These are phyloP conservation scores for Lachancea dasiensis DNA, from an alignment of 805 yeast species.

Conservation along the genomic window DNA sequence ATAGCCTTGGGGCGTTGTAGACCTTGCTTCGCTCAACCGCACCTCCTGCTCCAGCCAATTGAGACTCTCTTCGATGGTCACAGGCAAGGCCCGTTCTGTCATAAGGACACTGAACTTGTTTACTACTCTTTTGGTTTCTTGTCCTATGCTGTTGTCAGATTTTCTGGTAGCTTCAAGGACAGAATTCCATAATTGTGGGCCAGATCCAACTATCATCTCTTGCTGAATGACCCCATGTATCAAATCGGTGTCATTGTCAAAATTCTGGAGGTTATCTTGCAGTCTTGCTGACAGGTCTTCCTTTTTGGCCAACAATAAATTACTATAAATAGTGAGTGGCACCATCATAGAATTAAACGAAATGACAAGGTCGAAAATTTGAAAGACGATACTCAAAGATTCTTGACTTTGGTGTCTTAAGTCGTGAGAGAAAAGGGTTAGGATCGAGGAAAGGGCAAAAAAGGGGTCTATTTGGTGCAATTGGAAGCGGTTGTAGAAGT, in stretches of 20 bases:
- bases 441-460: slow-evolving; percentile 68
- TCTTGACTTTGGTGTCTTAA: slow-evolving; percentile 31
- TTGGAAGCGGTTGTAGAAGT: slow-evolving; percentile 33
- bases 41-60: slow-evolving; percentile 17
- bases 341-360: slow-evolving; percentile 48
- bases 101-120: slow-evolving; percentile 28
- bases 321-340: slow-evolving; percentile 55
- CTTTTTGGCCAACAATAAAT: slow-evolving; percentile 45
- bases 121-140: slow-evolving; percentile 12
- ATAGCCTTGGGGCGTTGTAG: slow-evolving; percentile 3
- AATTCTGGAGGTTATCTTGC: slow-evolving; percentile 17
- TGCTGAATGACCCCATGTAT: slow-evolving; percentile 39
- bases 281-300: slow-evolving; percentile 36
- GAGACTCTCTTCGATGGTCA: slow-evolving; percentile 5
- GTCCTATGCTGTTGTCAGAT: slow-evolving; percentile 3
- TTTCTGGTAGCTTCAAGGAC: slow-evolving; percentile 14
- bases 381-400: slow-evolving; percentile 41
- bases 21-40: slow-evolving; percentile 15
- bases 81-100: slow-evolving; percentile 10
- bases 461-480: slow-evolving; percentile 47
- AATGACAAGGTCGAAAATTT: slow-evolving; percentile 66
- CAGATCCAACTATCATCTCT: slow-evolving; percentile 23
- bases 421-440: slow-evolving; percentile 79
- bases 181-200: slow-evolving; percentile 17
- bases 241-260: slow-evolving; percentile 32